These are phyloP conservation scores for Carex arenaria DNA, from an alignment of 202 grass and related monocot species.

Conservation along the genomic window DNA sequence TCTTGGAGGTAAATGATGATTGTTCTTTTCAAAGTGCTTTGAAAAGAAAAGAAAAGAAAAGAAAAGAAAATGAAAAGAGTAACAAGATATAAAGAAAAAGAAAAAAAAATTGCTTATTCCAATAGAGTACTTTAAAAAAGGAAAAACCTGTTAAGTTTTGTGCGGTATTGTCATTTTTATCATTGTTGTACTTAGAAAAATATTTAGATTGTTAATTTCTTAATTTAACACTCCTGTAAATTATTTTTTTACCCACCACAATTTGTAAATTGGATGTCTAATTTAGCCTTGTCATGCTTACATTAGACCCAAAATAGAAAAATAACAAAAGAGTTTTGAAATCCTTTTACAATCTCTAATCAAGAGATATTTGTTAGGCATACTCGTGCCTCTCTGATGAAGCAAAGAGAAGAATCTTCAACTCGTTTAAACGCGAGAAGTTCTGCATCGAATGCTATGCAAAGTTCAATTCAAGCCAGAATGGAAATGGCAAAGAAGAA, in stretches of 20 bases:
- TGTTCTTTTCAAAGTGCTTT: background rate
- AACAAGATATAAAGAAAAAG: background rate
- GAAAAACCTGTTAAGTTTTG: background rate
- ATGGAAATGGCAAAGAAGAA: background rate
- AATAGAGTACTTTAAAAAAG: background rate
- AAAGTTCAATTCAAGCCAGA: constrained; percentile 10
- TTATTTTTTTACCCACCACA: background rate
- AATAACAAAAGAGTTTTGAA: too few relatives aligned
- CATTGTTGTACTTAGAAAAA: background rate
- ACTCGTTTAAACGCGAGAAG: constrained; percentile 30
- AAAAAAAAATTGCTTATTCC: background rate
- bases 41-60: constrained; percentile 2
- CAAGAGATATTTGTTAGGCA: constrained; percentile 41
- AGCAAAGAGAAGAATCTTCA: constrained; percentile 49
- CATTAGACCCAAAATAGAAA: background rate
- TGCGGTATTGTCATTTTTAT: background rate
- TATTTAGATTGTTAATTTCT: background rate
- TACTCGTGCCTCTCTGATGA: constrained; percentile 63
- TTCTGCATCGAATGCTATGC: constrained; percentile 66
- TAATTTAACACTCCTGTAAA: background rate
- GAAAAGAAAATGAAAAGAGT: background rate
- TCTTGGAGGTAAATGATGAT: constrained; percentile 55
- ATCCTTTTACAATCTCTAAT: constrained; percentile 2
- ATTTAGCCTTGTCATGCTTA: background rate
- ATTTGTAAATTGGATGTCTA: too few relatives aligned